A percentile compares a stretch with the other conserved stretches of the same genome.
Evolutionary conservation across 805 yeast genomes (phyloP).

Genomic region (Pichia insulana): DNA sequence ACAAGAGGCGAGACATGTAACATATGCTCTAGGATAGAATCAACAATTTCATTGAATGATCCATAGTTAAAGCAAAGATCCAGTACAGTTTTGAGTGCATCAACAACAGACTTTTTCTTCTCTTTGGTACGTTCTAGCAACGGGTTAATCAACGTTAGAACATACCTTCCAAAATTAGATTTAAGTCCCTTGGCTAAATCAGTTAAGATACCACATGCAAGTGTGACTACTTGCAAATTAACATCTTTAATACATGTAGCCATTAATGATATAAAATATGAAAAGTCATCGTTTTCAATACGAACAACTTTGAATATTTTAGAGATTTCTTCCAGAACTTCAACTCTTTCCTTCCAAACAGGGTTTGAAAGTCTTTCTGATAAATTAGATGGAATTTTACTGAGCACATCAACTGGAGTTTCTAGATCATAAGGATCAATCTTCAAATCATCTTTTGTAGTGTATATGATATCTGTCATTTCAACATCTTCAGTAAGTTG

Average conservation of each 20-base stretch:
- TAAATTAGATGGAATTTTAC: slow-evolving; percentile 59
- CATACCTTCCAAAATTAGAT: slow-evolving; percentile 46
- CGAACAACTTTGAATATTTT: slow-evolving; percentile 47
- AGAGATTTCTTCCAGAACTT: slow-evolving; percentile 58
- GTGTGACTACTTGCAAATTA: slow-evolving; percentile 75
- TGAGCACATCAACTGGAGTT: slow-evolving; percentile 59
- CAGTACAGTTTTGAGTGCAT: slow-evolving; percentile 57
- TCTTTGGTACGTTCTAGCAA: slow-evolving; percentile 81
- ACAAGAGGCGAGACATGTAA: slow-evolving; percentile 78
- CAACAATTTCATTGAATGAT: slow-evolving; percentile 47
- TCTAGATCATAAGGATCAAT: slow-evolving; percentile 65
- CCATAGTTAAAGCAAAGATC: slow-evolving; percentile 51
- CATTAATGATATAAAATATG: slow-evolving; percentile 50
- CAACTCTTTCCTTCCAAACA: slow-evolving; percentile 91
- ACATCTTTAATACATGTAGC: slow-evolving; percentile 81
- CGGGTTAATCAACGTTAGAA: slow-evolving; percentile 44
- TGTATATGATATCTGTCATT: slow-evolving; percentile 24
- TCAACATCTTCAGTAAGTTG: slow-evolving; percentile 31
- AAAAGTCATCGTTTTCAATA: slow-evolving; percentile 51
- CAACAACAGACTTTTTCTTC: slow-evolving; percentile 70
- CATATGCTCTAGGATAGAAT: slow-evolving; percentile 50
- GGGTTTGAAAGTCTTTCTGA: slow-evolving; percentile 44
- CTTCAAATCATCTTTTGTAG: slow-evolving; percentile 11
- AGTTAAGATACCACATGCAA: slow-evolving; percentile 62
- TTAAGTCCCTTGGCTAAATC: slow-evolving; percentile 60